Percentiles rank a stretch among this genome's conserved stretches.
phyloP scores from a whole-genome alignment of 2,329 filamentous ascomycete species.

The Fusarium agapanthi region DNA sequence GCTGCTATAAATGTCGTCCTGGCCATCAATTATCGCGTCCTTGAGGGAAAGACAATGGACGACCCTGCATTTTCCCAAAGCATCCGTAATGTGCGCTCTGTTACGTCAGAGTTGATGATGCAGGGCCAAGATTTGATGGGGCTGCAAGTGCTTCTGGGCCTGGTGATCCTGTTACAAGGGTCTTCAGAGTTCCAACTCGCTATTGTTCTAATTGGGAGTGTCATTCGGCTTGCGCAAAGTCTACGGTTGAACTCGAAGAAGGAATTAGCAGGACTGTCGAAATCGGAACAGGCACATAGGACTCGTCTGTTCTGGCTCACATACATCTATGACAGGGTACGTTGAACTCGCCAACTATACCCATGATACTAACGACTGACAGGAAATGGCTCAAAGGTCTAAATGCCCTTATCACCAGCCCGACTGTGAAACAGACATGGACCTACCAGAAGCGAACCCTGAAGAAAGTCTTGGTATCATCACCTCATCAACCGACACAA shows the following conservation, averaged over 20 bases:
- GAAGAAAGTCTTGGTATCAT: conserved; percentile 26
- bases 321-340: conserved; percentile 46
- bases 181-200: conserved; percentile 45
- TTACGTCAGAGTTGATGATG: conserved; percentile 45
- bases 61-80: conserved; percentile 37
- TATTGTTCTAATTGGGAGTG: conserved; percentile 45
- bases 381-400: conserved; percentile 49
- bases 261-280: not conserved
- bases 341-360: not conserved
- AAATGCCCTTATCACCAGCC: conserved; percentile 47
- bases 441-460: conserved; percentile 22
- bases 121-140: conserved; percentile 44
- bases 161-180: conserved; percentile 47
- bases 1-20: conserved; percentile 49
- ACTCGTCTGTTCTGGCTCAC: conserved; percentile 49
- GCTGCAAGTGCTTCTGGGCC: conserved; percentile 47
- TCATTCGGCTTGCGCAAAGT: conserved; percentile 46
- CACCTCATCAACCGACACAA: not conserved
- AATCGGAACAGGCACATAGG: conserved; percentile 35
- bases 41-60: conserved; percentile 31
- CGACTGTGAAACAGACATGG: conserved; percentile 50
- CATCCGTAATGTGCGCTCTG: conserved; percentile 45
- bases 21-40: conserved; percentile 43
- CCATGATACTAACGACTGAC: not conserved
- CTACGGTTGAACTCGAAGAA: conserved; percentile 44